These are phyloP conservation scores for Penicillium desertorum DNA, from an alignment of 495 filamentous ascomycete genomes.

Conservation along the genomic window DNA sequence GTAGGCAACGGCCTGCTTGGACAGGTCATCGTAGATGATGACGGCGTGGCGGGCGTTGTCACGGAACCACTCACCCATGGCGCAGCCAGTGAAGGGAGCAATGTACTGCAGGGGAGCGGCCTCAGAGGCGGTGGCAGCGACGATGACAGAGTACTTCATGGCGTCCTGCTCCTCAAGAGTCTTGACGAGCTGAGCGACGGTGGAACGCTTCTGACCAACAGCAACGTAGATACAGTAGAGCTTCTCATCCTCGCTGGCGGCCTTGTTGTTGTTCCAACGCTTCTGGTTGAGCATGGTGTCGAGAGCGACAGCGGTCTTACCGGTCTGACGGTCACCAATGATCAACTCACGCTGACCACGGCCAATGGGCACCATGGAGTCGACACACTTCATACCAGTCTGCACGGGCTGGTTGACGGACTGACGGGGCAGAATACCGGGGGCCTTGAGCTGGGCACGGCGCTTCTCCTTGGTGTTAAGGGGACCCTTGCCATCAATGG, in stretches of 20 bases:
- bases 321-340: conserved; percentile 99
- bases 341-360: conserved; percentile 99
- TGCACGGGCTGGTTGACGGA: conserved; percentile 99
- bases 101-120: conserved; percentile 93
- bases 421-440: conserved; percentile 92
- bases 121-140: conserved; percentile 97
- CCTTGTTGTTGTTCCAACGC: conserved; percentile 90
- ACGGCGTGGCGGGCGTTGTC: conserved; percentile 92
- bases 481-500: conserved; percentile 98
- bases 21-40: conserved; percentile 94
- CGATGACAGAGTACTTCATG: conserved; percentile 96
- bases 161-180: conserved; percentile 99
- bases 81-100: conserved; percentile 85
- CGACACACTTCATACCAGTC: conserved; percentile 98
- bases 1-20: conserved; percentile 99
- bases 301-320: conserved; percentile 98
- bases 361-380: conserved; percentile 99
- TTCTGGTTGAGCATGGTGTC: conserved; percentile 99
- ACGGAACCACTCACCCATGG: conserved; percentile 85
- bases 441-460: conserved; percentile 98
- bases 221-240: conserved; percentile 99
- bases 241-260: conserved; percentile 89
- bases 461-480: conserved; percentile 87
- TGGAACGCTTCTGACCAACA: conserved; percentile 98
- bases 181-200: conserved; percentile 98